phyloP scores from a whole-genome alignment of 805 yeast genomes.

The Kodamaea kaohsiungensis region DNA sequence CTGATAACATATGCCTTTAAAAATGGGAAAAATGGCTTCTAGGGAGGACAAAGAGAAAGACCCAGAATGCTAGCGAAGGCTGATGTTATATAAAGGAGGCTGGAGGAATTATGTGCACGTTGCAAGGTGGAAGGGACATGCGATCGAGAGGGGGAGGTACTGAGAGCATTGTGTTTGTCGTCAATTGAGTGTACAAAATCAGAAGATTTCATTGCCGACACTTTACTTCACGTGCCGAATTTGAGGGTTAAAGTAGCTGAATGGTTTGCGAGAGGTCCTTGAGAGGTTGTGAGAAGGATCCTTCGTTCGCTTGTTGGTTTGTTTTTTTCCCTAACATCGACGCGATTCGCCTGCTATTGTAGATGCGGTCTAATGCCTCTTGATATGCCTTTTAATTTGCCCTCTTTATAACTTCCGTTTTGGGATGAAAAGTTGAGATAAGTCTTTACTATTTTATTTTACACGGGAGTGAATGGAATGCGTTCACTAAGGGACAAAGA shows the following conservation, averaged over 20 bases:
- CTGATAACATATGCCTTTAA: not conserved
- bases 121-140: not conserved
- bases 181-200: not conserved
- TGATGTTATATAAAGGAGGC: not conserved
- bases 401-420: not conserved
- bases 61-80: not conserved
- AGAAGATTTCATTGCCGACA: not conserved
- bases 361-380: not conserved
- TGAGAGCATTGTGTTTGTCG: not conserved
- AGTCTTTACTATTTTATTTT: not conserved
- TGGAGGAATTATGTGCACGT: not conserved
- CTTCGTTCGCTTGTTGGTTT: too few species aligned
- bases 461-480: too few species aligned
- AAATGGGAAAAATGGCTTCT: not conserved
- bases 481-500: too few species aligned
- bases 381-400: not conserved
- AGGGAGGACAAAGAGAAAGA: not conserved
- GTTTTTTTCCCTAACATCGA: too few species aligned
- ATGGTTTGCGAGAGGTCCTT: not conserved
- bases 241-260: not conserved
- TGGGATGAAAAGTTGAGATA: not conserved
- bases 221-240: not conserved
- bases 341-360: not conserved
- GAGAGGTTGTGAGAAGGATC: too few species aligned
- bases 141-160: not conserved